These are phyloP conservation scores for Echinochloa phyllopogon DNA, from an alignment of 176 grass and related monocot species.

Conservation along the genomic window DNA sequence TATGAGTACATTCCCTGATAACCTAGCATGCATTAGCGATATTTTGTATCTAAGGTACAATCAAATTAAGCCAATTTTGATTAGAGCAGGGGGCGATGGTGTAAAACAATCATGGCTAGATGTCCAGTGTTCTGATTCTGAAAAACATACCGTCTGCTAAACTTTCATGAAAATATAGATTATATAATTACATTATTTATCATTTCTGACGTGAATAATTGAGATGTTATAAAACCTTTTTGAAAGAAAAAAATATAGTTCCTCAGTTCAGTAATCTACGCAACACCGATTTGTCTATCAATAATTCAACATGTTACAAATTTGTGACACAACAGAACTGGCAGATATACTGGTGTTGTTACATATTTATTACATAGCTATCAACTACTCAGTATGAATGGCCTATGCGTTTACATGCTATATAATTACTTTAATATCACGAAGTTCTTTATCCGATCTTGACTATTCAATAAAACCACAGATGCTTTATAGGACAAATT, in stretches of 20 bases:
- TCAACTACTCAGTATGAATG: not conserved
- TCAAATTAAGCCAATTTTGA: not conserved
- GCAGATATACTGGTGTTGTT: not conserved
- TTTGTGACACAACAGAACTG: not conserved
- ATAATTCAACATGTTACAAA: not conserved
- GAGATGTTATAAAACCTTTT: not conserved
- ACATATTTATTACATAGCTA: not conserved
- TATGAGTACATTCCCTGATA: not conserved
- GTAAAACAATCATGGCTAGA: not conserved
- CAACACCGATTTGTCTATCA: not conserved
- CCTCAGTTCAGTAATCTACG: constrained; percentile 10
- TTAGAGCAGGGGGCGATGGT: not conserved
- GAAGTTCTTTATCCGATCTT: not conserved
- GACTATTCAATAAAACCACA: not conserved
- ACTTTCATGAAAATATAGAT: not conserved
- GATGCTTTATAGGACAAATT: not conserved
- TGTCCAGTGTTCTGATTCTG: not conserved
- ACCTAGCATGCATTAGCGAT: not conserved
- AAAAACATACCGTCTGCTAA: not conserved
- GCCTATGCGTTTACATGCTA: not conserved
- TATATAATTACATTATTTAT: not conserved
- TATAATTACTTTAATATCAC: not conserved
- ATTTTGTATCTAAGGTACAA: not conserved
- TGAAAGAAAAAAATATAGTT: not conserved
- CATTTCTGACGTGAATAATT: not conserved